Conservation (phyloP, 1,284 basidiomycete genomes). For the Limonomyces culmigenus region DNA sequence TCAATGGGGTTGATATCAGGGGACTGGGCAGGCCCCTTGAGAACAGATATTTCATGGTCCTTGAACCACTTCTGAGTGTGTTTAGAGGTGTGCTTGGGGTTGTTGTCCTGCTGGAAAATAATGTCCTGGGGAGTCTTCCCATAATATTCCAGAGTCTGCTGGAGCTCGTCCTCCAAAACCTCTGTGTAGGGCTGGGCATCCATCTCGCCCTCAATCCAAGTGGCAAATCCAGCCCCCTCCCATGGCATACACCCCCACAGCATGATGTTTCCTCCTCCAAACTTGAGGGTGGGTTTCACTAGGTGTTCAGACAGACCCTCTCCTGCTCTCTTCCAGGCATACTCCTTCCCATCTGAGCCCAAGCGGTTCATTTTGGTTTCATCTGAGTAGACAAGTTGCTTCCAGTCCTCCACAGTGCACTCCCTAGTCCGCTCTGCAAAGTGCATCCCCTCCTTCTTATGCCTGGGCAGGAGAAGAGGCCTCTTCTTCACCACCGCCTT, state of each 20-base stretch:
- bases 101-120: conserved; percentile 18
- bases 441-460: no score
- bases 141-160: conserved; percentile 12
- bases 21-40: conserved; percentile 17
- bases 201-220: conserved; percentile 13
- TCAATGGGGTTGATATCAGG: conserved; percentile 21
- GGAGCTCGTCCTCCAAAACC: conserved; percentile 16
- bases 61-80: conserved; percentile 15
- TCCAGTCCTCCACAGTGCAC: conserved; percentile 15
- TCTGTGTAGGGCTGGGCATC: conserved; percentile 13
- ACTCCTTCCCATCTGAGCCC: conserved; percentile 17
- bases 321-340: conserved; percentile 4
- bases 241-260: conserved; percentile 17
- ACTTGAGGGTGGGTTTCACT: conserved; percentile 10
- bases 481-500: no score
- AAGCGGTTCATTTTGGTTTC: conserved; percentile 16
- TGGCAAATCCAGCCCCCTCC: conserved; percentile 11
- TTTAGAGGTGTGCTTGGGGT: conserved; percentile 17
- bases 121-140: conserved; percentile 5
- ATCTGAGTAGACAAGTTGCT: conserved; percentile 14
- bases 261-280: conserved; percentile 17
- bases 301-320: conserved; percentile 10
- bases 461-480: no score
- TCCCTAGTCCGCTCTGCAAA: no score
- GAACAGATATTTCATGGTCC: conserved; percentile 12